Percentiles rank a stretch among this genome's conserved stretches.
Evolutionary conservation across 805 yeast genomes (phyloP).

Genomic region (Wickerhamomyces bovis): DNA sequence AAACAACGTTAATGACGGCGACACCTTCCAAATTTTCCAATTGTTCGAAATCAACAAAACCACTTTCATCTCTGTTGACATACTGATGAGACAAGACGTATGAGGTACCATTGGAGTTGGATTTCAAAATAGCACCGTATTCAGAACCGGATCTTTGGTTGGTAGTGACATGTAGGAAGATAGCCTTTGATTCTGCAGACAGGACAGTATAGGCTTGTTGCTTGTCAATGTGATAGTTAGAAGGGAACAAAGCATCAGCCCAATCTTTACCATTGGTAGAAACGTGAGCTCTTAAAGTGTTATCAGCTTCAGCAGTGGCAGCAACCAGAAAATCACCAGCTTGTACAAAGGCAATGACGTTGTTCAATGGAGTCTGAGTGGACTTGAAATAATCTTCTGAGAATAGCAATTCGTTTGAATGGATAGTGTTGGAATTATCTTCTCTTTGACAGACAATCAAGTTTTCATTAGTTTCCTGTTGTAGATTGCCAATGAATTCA

Average conservation of each 20-base stretch:
- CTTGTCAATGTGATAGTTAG: constrained; percentile 47
- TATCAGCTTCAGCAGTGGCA: constrained; percentile 50
- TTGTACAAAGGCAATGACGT: constrained; percentile 67
- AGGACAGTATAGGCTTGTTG: constrained; percentile 76
- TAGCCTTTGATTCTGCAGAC: constrained; percentile 62
- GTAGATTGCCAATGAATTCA: constrained; percentile 58
- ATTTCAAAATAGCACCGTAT: constrained; percentile 76
- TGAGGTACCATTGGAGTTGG: constrained; percentile 87
- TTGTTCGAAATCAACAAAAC: constrained; percentile 86
- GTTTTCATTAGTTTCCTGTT: constrained; percentile 37
- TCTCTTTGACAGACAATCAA: constrained; percentile 60
- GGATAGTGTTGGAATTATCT: constrained; percentile 27
- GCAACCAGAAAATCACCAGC: constrained; percentile 69
- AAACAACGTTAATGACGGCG: constrained; percentile 63
- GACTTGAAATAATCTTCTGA: constrained; percentile 20
- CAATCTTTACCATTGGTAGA: constrained; percentile 72
- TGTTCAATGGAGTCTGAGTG: constrained; percentile 39
- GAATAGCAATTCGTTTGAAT: constrained; percentile 27
- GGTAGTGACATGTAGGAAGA: constrained; percentile 81
- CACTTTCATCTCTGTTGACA: constrained; percentile 69
- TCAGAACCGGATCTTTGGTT: constrained; percentile 43
- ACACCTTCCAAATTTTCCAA: constrained; percentile 83
- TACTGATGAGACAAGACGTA: constrained; percentile 61
- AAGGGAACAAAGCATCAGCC: constrained; percentile 79
- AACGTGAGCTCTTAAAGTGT: constrained; percentile 59